Base-by-base conservation (phyloP, 2,329 filamentous ascomycete species). In the Aureobasidium sp. region DNA sequence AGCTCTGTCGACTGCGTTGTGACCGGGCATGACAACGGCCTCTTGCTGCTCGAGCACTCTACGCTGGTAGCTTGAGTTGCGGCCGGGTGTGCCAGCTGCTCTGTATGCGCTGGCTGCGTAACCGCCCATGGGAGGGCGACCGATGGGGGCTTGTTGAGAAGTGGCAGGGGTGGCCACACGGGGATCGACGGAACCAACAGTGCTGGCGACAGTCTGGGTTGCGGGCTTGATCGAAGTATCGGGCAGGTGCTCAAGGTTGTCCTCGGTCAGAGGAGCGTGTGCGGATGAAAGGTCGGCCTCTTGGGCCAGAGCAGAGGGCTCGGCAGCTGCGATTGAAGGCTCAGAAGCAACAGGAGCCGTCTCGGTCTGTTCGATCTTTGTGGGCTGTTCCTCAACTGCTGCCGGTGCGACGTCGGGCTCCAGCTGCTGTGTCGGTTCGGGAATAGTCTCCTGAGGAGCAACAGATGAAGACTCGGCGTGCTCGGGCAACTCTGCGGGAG, bases 21-120 rank as follows among this genome's bases (percentile, higher is more conserved):
- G 96, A 64, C 90, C 91, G 49, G 94, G 94, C 93, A 99, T 97
- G 67, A 96, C 91, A 44, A 99, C 94, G 63, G 94, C 91, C 78
- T 99, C 94, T 75, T 96, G 92, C 73, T 99, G 94, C 70, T 97
- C 92, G 70, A 96, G 82, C 60, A 97, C 83, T 70, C 91, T 89
- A 67, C 93, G 87, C 74, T 95, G 89, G 75, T 89, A 91, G 77
- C 87, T 92, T 22, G 90, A 84, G 61, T 86, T 87, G 64, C 93
- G 89, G 64, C 80, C 79, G 62, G 82, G 70, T 36, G 75, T 76
- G 27, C 84, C 78, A 65, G 87, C 88, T 14, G 89, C 89, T 78
- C 96, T 96, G 70, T 89, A 81, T 29, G 91, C 90, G 55, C 87
- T 88, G n/a, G 90, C 83, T 55, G 88, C 90, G 73, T 85, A 95